Percentiles rank a stretch among this genome's conserved stretches.
These are phyloP conservation scores for Lentithecium fluviatile DNA, from an alignment of 495 filamentous ascomycete species.

Conservation along the genomic window DNA sequence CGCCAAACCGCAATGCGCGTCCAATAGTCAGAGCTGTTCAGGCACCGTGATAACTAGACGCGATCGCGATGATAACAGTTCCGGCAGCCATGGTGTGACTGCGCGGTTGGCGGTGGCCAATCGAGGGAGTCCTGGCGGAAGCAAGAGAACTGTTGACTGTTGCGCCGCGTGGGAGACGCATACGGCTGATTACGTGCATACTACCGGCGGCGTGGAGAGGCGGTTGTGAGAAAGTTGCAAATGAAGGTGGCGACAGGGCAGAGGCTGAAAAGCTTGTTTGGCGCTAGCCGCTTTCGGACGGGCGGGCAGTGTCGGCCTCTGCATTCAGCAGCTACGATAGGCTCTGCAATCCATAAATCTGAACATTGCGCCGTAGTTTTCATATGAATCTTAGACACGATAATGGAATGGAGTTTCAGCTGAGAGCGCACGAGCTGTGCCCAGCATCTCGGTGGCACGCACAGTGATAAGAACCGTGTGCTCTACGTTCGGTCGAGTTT, in stretches of 20 bases:
- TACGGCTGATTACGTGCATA: background rate
- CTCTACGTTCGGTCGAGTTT: too few relatives aligned
- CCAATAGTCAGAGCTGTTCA: conserved; percentile 9
- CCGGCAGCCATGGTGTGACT: too few relatives aligned
- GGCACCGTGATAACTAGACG: conserved; percentile 14
- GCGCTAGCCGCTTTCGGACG: conserved; percentile 10
- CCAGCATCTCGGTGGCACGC: background rate
- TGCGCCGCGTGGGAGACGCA: too few relatives aligned
- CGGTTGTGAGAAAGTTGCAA: background rate
- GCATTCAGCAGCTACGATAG: background rate
- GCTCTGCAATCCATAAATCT: too few relatives aligned
- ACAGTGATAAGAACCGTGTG: too few relatives aligned
- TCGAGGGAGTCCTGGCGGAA: too few relatives aligned
- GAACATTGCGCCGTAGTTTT: too few relatives aligned
- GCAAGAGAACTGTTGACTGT: too few relatives aligned
- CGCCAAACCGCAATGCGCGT: background rate
- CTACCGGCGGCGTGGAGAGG: background rate
- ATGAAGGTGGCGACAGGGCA: background rate
- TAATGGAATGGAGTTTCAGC: too few relatives aligned
- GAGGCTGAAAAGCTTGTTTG: conserved; percentile 20
- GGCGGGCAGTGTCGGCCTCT: background rate
- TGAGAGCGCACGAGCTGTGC: background rate
- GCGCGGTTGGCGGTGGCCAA: too few relatives aligned
- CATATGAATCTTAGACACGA: too few relatives aligned
- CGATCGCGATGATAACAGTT: too few relatives aligned